Evolutionary conservation across 2,329 filamentous ascomycete genomes (phyloP).

Genomic region (Sporothrix inflata): DNA sequence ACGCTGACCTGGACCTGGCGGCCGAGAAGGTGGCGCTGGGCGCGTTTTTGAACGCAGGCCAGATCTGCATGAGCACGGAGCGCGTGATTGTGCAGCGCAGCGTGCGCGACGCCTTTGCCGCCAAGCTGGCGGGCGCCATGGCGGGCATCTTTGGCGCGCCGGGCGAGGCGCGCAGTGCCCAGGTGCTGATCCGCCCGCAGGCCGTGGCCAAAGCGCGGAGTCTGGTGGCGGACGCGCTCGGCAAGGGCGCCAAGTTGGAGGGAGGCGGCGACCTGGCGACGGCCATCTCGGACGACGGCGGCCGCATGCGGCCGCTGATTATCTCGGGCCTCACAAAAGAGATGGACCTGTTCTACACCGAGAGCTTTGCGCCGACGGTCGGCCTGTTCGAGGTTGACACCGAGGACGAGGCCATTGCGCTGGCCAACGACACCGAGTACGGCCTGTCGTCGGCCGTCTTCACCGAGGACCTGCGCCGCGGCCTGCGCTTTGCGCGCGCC

Average conservation of each 20-base stretch:
- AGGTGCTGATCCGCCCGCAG: background rate
- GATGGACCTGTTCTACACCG: slow-evolving; percentile 76
- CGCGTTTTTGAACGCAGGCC: slow-evolving; percentile 73
- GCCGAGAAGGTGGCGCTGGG: slow-evolving; percentile 70
- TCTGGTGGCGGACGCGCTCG: slow-evolving; percentile 15
- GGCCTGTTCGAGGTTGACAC: slow-evolving; percentile 66
- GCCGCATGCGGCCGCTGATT: slow-evolving; percentile 59
- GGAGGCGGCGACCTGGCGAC: slow-evolving; percentile 34
- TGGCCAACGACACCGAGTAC: slow-evolving; percentile 83
- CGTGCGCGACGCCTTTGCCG: slow-evolving; percentile 52
- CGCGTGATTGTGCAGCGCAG: slow-evolving; percentile 64
- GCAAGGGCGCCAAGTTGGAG: slow-evolving; percentile 42
- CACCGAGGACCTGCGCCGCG: slow-evolving; percentile 66
- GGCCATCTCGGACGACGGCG: background rate
- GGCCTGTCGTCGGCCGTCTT: slow-evolving; percentile 74
- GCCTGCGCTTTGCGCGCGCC: slow-evolving; percentile 60
- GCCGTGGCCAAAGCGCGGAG: background rate
- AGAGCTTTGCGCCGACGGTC: slow-evolving; percentile 78
- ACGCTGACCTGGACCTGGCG: slow-evolving; percentile 74
- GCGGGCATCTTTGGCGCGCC: background rate
- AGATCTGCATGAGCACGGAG: slow-evolving; percentile 88
- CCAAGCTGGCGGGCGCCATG: slow-evolving; percentile 40
- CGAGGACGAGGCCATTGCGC: slow-evolving; percentile 71
- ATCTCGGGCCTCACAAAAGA: slow-evolving; percentile 62
- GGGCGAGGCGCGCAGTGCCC: slow-evolving; percentile 40